Evolutionary conservation across 2,329 filamentous ascomycete genomes (phyloP), one percentile per base, ranked within the genome.

Genomic region (Taxawa tesnikishii): DNA sequence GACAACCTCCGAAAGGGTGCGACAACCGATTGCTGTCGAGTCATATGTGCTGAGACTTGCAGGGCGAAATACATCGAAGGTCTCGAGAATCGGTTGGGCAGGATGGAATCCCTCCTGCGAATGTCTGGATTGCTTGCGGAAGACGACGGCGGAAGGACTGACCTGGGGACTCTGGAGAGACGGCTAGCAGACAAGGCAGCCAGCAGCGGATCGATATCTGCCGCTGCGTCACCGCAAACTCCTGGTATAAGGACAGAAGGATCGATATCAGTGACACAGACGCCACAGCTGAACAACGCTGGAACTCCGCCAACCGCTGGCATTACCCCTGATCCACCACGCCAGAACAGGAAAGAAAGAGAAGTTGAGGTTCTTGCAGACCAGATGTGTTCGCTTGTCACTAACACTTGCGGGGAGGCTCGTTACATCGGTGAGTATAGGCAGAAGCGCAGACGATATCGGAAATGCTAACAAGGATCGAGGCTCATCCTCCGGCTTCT

Each of bases 331-430:
- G 64, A 68, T 33, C 55, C 50, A 6, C 19, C 32, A 14, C 37
- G 26, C 55, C 62, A 36, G 48, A 59, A 53, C 34, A n/a, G n/a
- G 23, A 26, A 31, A 19, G 8, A 54, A 58, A 28, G 53, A 55
- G 81, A 93, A 47, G 82, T 93, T 2, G 87, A 92, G 53, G 78
- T 77, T 2, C 60, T 98, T 36, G 94, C 88, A 1, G 90, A 98
- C 59, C 90, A 94, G 80, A 96, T 98, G 90, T 96, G 88, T 57
- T 94, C 87, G 3, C 62, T 98, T 18, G 87, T 98, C 17, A 96
- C 88, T 2, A 96, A 94, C 51, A 85, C 88, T 46, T 81, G 75
- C 40, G 90, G 90, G 33, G 90, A 98, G 63, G 94, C 88, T 6
- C 72, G 90, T 57, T 98, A 94, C 53, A 93, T 96, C 45, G 90